Base-by-base conservation (phyloP, 176 grass and related monocot genomes). In the Oryza rufipogon region DNA sequence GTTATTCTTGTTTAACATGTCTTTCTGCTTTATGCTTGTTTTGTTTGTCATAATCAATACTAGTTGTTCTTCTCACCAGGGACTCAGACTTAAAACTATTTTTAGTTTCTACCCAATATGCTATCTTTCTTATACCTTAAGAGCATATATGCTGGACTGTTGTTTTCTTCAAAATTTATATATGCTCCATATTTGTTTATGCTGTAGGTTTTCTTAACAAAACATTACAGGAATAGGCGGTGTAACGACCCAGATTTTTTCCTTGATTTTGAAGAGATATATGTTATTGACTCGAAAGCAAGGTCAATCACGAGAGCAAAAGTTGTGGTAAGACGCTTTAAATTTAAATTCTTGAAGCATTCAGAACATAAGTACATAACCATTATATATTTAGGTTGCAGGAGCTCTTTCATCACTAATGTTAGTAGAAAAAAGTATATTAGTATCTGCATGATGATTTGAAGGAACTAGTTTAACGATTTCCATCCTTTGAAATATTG, bases 211-310 rank as follows among this genome's bases (percentile, higher is more conserved):
- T 98, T 98, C 86, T 87, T 98, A 79, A 98, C 89, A 25, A 98
- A 98, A 77, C 96, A 95, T 76, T 98, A 95, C 38, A 85, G 89
- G 85, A 98, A 95, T n/a, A 92, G 91, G 81, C 79, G 96, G 22
- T 76, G 78, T 68, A 82, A 86, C 71, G 93, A 93, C 64, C 64
- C 68, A 16, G 93, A 93, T 25, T 98, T 98, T 69, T 92, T 94
- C 41, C 96, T 95, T 85, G 96, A 98, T 90, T 95, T 98, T 87
- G 96, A 98, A 83, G 93, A 98, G 89, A 90, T 92, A 68, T 98
- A 98, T 90, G 93, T 89, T n/a, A 98, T 98, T 28, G 89, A 95
- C 70, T 98, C 96, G 10, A 93, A 94, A 92, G 84, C 93, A 90
- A 94, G 88, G 81, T 98, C 93, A 64, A 95, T 94, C 54, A 92